Conservation (phyloP, 768 basidiomycete genomes). For the Panaeolus papilionaceus region DNA sequence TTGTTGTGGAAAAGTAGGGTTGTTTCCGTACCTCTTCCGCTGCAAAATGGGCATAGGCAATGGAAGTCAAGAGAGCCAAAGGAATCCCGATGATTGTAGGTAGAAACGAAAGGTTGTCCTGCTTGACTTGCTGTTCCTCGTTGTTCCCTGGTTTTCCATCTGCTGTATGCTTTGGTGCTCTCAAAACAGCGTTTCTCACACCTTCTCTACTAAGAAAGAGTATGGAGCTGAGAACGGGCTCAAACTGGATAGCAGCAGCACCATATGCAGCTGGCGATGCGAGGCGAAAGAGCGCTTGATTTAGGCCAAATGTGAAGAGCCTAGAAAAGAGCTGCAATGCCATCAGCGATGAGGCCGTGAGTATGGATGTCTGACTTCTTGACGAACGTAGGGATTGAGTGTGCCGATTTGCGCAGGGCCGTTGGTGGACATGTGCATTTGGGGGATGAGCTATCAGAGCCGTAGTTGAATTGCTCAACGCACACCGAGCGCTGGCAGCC, state of each 20-base stretch:
- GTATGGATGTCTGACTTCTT: constrained; percentile 38
- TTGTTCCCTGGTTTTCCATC: not conserved
- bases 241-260: constrained; percentile 93
- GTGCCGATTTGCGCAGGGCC: constrained; percentile 3
- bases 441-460: not conserved
- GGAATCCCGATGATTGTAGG: constrained; percentile 76
- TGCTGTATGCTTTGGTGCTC: constrained; percentile 42
- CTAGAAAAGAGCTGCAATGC: constrained; percentile 87
- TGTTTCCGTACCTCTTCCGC: constrained; percentile 62
- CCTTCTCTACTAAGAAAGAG: constrained; percentile 95
- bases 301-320: constrained; percentile 84
- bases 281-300: constrained; percentile 85
- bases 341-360: constrained; percentile 71
- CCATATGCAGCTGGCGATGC: constrained; percentile 88
- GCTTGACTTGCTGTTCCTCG: constrained; percentile 20
- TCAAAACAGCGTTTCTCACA: constrained; percentile 82
- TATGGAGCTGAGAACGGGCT: constrained; percentile 87
- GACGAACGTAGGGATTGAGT: constrained; percentile 3
- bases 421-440: not conserved
- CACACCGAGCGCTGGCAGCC: constrained; percentile 6
- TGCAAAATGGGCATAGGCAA: constrained; percentile 62
- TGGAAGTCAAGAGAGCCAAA: constrained; percentile 56
- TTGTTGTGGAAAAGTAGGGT: constrained; percentile 65
- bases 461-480: not conserved
- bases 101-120: constrained; percentile 59